A percentile compares a stretch with the other conserved stretches of the same genome.
phyloP scores from a whole-genome alignment of 2,329 filamentous ascomycete genomes.

The Talaromyces sp. region DNA sequence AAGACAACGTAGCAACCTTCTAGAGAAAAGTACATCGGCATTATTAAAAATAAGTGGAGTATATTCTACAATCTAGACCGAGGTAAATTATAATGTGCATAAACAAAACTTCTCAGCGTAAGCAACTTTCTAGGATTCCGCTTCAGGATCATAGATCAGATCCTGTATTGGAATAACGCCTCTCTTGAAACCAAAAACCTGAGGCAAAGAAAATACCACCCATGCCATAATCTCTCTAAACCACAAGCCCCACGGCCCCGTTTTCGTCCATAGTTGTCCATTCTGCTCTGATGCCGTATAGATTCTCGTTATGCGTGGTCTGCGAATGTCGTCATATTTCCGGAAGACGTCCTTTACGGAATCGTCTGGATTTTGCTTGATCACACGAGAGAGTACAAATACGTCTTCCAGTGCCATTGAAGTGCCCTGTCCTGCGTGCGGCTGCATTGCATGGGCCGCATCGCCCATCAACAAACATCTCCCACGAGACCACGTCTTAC shows the following conservation, averaged over 20 bases:
- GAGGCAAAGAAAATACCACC: conserved; percentile 13
- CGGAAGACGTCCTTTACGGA: conserved; percentile 17
- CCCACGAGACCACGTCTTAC: conserved; percentile 27
- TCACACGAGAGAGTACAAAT: conserved; percentile 23
- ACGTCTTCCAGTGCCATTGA: conserved; percentile 6
- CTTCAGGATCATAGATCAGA: conserved; percentile 28
- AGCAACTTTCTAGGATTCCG: conserved; percentile 2
- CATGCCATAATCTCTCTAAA: conserved; percentile 20
- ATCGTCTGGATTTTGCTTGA: conserved; percentile 13
- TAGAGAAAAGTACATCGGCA: background rate
- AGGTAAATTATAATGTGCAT: background rate
- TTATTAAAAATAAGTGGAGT: background rate
- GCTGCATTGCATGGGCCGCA: conserved; percentile 3
- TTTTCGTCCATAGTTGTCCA: conserved; percentile 19
- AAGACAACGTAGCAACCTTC: background rate
- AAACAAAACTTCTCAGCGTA: background rate
- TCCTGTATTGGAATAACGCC: conserved; percentile 18
- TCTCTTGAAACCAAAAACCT: conserved; percentile 18
- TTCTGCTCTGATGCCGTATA: conserved; percentile 20
- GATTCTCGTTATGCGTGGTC: conserved; percentile 26
- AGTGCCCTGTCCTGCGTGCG: background rate
- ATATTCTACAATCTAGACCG: background rate
- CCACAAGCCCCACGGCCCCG: conserved; percentile 21
- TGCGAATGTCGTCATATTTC: conserved; percentile 24
- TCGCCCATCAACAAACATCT: background rate